Percentiles rank a stretch among this genome's conserved stretches.
phyloP scores from a whole-genome alignment of 2,329 filamentous ascomycete genomes.

The Stagonosporopsis tanaceti region DNA sequence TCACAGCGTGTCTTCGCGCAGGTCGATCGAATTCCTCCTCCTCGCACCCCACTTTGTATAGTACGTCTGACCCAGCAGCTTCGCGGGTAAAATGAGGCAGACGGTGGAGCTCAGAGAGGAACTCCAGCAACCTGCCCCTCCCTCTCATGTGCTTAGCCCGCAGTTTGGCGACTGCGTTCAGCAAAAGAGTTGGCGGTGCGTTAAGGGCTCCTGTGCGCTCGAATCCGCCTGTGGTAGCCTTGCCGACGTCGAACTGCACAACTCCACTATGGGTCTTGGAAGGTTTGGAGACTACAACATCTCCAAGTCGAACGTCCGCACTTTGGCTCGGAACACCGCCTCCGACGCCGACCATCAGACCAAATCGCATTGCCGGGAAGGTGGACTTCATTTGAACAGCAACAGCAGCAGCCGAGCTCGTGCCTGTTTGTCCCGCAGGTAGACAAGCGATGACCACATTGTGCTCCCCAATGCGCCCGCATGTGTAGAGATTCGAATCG shows the following conservation, averaged over 20 bases:
- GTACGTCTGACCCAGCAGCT: slow-evolving; percentile 4
- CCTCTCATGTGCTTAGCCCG: slow-evolving; percentile 5
- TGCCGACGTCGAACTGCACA: slow-evolving; percentile 33
- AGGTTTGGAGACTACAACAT: slow-evolving; percentile 36
- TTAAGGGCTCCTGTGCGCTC: slow-evolving; percentile 19
- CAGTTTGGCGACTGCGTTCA: slow-evolving; percentile 16
- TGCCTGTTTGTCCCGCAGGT: slow-evolving; percentile 42
- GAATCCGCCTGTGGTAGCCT: slow-evolving; percentile 13
- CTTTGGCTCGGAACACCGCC: slow-evolving; percentile 38
- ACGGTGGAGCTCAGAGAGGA: background rate
- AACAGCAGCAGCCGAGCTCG: slow-evolving; percentile 42
- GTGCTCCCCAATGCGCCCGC: slow-evolving; percentile 39
- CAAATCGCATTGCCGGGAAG: slow-evolving; percentile 48
- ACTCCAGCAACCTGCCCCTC: background rate
- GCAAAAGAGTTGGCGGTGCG: slow-evolving; percentile 18
- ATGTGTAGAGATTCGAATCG: slow-evolving; percentile 29
- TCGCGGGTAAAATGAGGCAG: background rate
- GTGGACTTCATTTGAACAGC: slow-evolving; percentile 40
- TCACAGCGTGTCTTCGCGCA: background rate
- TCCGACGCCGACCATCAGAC: slow-evolving; percentile 57
- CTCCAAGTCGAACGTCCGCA: slow-evolving; percentile 34
- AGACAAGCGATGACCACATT: slow-evolving; percentile 40
- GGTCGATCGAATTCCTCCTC: background rate
- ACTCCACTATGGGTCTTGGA: slow-evolving; percentile 13
- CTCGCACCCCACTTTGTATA: slow-evolving; percentile 1